Conservation (phyloP, 2,329 filamentous ascomycete species). For the Coniella lustricola region DNA sequence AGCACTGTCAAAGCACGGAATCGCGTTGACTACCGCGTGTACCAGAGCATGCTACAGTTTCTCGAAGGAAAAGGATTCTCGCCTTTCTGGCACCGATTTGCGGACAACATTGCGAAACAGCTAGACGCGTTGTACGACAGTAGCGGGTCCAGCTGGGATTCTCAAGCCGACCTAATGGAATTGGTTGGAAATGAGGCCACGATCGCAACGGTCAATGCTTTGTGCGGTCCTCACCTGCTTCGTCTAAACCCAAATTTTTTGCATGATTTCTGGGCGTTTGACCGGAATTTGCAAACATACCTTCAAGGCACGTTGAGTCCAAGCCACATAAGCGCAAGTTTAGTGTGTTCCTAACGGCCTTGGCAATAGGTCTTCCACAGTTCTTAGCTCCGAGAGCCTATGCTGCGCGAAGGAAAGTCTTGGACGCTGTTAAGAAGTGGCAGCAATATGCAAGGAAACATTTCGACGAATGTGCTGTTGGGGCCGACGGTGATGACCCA, state of each 20-base stretch:
- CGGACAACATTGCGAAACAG: slow-evolving; percentile 18
- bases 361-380: slow-evolving; percentile 19
- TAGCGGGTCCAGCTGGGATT: slow-evolving; percentile 15
- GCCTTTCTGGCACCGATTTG: slow-evolving; percentile 22
- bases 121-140: slow-evolving; percentile 16
- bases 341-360: background rate
- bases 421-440: slow-evolving; percentile 20
- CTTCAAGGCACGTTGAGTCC: slow-evolving; percentile 18
- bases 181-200: slow-evolving; percentile 19
- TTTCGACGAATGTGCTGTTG: slow-evolving; percentile 15
- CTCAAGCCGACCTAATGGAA: slow-evolving; percentile 20
- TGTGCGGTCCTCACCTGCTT: slow-evolving; percentile 22
- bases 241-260: slow-evolving; percentile 19
- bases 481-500: slow-evolving; percentile 19
- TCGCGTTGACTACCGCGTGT: slow-evolving; percentile 18
- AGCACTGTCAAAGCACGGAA: slow-evolving; percentile 1
- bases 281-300: slow-evolving; percentile 23
- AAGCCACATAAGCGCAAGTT: too few species aligned
- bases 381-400: slow-evolving; percentile 22
- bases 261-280: slow-evolving; percentile 21
- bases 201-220: slow-evolving; percentile 19
- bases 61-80: slow-evolving; percentile 21
- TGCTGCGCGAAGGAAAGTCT: slow-evolving; percentile 18
- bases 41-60: slow-evolving; percentile 17
- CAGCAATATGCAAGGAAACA: slow-evolving; percentile 21